Percentiles rank a stretch among this genome's conserved stretches.
Conservation (phyloP, 148 eudicot species). For the Amaranthus hypochondriacus region DNA sequence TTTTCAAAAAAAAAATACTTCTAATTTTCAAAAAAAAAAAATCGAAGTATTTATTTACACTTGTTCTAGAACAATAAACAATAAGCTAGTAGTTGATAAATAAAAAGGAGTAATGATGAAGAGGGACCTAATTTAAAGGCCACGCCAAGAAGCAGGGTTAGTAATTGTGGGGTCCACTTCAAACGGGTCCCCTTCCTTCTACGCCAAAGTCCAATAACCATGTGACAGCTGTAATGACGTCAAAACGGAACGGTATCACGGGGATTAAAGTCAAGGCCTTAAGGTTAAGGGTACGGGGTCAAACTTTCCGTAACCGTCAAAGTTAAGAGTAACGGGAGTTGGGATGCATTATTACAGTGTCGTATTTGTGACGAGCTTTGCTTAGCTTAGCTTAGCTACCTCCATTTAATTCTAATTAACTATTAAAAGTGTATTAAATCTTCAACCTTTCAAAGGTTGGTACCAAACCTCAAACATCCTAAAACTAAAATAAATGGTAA, state of each 20-base stretch:
- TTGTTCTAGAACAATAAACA: background rate
- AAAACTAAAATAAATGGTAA: too few relatives aligned
- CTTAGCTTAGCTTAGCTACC: conserved; percentile 7
- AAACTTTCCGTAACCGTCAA: conserved; percentile 15
- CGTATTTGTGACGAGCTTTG: conserved; percentile 21
- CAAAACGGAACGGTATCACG: background rate
- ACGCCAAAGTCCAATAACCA: conserved; percentile 27
- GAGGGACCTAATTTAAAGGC: conserved; percentile 21
- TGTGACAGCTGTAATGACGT: conserved; percentile 18
- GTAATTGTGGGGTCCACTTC: background rate
- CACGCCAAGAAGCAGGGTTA: conserved; percentile 18
- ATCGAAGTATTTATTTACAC: too few relatives aligned
- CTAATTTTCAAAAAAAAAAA: too few relatives aligned
- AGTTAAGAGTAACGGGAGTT: background rate
- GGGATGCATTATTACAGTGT: conserved; percentile 21
- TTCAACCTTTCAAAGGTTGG: conserved; percentile 13
- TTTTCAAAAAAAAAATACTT: too few relatives aligned
- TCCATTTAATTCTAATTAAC: background rate
- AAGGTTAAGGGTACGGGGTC: background rate
- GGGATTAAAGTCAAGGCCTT: background rate
- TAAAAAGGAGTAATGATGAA: conserved; percentile 19
- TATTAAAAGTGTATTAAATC: background rate
- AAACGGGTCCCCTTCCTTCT: conserved; percentile 22
- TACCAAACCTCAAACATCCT: conserved; percentile 15
- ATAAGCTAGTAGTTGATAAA: background rate